Evolutionary conservation across 208 protist species (phyloP), one percentile per base, ranked within the genome.

Genomic region (Phytomonas sp.): DNA sequence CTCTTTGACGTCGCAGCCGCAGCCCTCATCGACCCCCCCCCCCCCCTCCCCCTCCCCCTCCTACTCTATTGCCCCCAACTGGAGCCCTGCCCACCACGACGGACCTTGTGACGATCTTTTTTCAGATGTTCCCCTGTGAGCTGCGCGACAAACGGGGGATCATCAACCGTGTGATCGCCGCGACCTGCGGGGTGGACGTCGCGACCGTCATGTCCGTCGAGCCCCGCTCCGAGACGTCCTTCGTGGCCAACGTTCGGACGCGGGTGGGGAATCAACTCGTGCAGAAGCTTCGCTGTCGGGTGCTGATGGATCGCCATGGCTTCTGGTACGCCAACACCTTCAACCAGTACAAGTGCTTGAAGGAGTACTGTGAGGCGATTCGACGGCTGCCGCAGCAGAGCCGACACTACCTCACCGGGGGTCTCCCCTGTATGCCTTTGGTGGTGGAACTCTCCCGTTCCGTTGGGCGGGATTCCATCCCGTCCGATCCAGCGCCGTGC

Each of bases 41-140:
- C 29, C 12, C 60, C 23, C 31, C 66, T 60, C 64, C 52, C 1
- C 63, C 56, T n/a, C 68, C 77, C n/a, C 33, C 37, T 29, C 70
- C 68, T 64, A 29, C 52, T 64, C n/a, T 64, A 32, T 26, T 45
- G 29, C 31, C 68, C 0, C 34, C 60, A 29, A 61, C 56, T 37
- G 33, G n/a, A 45, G 59, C 16, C 3, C 61, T 67, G n/a, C 32
- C 60, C 32, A n/a, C 40, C n/a, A 74, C 34, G 4, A 73, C 75
- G 2, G 66, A 66, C 5, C 56, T 70, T 36, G 49, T 79, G 56
- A 81, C 83, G 19, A 75, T 93, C 19, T 91, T 90, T 60, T 83
- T 93, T 74, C 87, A 89, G 69, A 93, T 93, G 87, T 93, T 89
- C 60, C 87, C 87, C 11, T 93, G 84, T 61, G 87, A 93, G 65